phyloP scores from a whole-genome alignment of 257 asterid genomes.

The Lithospermum erythrorhizon region DNA sequence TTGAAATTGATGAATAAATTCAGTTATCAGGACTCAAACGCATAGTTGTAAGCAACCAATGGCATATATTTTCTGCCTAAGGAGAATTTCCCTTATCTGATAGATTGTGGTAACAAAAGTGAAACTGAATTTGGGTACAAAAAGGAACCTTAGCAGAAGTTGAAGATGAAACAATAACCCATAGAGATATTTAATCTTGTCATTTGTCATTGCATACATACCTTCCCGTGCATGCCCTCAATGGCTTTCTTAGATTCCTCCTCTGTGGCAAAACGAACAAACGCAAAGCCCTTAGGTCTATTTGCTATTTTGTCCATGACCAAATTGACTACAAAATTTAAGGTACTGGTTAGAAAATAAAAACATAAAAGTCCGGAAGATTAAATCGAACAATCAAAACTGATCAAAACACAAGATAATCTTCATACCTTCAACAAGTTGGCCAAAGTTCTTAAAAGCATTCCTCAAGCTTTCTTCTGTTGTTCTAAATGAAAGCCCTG shows the following conservation, averaged over 20 bases:
- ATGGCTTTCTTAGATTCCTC: constrained; percentile 73
- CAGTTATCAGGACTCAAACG: no score
- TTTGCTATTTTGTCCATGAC: constrained; percentile 85
- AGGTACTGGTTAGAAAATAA: neutral
- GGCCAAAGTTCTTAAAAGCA: constrained; percentile 55
- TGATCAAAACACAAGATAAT: neutral
- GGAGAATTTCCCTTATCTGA: no score
- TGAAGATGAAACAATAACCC: no score
- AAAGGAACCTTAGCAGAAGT: no score
- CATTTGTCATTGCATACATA: no score
- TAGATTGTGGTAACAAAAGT: no score
- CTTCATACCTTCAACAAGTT: constrained; percentile 57
- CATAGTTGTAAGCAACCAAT: no score
- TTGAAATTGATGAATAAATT: no score
- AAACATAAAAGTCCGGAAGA: neutral
- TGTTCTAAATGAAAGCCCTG: constrained; percentile 80
- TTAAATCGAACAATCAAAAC: neutral
- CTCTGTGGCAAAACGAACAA: constrained; percentile 48
- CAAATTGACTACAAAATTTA: constrained; percentile 38
- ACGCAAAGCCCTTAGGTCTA: constrained; percentile 84
- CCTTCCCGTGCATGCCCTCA: constrained; percentile 98
- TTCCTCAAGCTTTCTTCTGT: constrained; percentile 62
- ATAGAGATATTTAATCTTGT: no score
- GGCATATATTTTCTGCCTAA: no score
- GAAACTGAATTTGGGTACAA: no score